A percentile compares a stretch with the other conserved stretches of the same genome.
phyloP scores from a whole-genome alignment of 176 grass and related monocot genomes.

The Triticum turgidum region DNA sequence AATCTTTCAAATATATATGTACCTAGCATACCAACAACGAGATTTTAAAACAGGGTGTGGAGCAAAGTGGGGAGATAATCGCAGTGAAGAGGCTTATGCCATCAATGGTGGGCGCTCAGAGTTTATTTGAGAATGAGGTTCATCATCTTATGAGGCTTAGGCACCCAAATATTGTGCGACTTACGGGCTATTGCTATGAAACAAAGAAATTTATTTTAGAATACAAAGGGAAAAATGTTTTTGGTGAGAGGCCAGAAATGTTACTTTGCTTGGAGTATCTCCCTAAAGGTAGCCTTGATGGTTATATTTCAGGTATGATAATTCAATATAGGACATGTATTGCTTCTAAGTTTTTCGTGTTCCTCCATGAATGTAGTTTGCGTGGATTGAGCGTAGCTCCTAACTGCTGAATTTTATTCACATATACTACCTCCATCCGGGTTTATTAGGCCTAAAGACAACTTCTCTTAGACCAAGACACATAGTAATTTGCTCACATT shows the following conservation, averaged over 20 bases:
- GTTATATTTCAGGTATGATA: constrained; percentile 28
- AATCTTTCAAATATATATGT: neutral
- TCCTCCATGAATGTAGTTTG: neutral
- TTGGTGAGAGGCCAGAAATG: neutral
- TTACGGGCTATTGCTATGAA: constrained; percentile 21
- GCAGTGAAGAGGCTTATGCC: neutral
- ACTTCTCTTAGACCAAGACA: too few relatives aligned
- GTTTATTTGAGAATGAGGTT: constrained; percentile 23
- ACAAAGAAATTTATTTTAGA: neutral
- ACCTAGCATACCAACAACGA: too few relatives aligned
- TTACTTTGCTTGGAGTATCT: constrained; percentile 30
- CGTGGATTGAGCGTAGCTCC: neutral
- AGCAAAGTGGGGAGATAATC: neutral
- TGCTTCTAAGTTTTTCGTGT: neutral
- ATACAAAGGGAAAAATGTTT: neutral
- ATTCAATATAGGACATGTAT: neutral
- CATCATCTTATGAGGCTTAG: neutral
- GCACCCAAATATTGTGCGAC: neutral
- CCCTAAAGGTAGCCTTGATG: constrained; percentile 21
- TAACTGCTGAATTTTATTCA: neutral
- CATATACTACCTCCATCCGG: neutral
- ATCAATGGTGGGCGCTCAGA: neutral
- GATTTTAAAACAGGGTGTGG: neutral
- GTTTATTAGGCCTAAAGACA: too few relatives aligned
- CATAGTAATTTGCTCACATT: too few relatives aligned